A percentile compares a stretch with the other conserved stretches of the same genome.
phyloP scores from a whole-genome alignment of 2,329 filamentous ascomycete species.

The Hypoxylon sp. region DNA sequence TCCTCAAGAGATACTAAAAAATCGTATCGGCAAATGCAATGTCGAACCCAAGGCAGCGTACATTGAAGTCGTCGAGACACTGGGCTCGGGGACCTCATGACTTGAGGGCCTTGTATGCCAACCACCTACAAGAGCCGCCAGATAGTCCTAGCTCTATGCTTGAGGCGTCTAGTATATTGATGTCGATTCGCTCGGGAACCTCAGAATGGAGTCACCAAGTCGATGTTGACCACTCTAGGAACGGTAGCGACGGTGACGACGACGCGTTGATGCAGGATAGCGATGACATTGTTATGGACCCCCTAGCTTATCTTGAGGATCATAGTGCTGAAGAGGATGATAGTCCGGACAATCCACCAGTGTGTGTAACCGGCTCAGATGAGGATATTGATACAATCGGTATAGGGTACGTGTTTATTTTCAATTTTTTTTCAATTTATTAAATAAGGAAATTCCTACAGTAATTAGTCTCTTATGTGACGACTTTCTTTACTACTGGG shows the following conservation, averaged over 20 bases:
- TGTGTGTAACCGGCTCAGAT: not conserved
- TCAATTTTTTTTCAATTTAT: no score
- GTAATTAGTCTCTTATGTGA: not conserved
- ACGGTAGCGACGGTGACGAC: not conserved
- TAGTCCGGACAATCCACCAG: not conserved
- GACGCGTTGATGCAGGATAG: not conserved
- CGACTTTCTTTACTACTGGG: not conserved
- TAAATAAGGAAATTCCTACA: no score
- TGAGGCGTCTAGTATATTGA: no score
- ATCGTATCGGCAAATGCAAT: not conserved
- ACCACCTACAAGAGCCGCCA: not conserved
- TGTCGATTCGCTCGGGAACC: no score
- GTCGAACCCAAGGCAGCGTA: not conserved
- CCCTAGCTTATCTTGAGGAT: not conserved
- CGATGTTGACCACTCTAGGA: no score
- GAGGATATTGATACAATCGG: slow-evolving; percentile 13
- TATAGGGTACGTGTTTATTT: slow-evolving; percentile 31
- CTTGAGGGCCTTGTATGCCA: not conserved
- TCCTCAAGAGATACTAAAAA: not conserved
- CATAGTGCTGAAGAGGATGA: not conserved
- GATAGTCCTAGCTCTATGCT: not conserved
- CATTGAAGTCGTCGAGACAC: not conserved
- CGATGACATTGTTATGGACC: no score
- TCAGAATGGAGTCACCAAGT: no score
- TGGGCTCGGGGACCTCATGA: not conserved